Evolutionary conservation across 75 land plant species (phyloP), one percentile per base, ranked within the genome.

Genomic region (Isoetes taiwanensis): DNA sequence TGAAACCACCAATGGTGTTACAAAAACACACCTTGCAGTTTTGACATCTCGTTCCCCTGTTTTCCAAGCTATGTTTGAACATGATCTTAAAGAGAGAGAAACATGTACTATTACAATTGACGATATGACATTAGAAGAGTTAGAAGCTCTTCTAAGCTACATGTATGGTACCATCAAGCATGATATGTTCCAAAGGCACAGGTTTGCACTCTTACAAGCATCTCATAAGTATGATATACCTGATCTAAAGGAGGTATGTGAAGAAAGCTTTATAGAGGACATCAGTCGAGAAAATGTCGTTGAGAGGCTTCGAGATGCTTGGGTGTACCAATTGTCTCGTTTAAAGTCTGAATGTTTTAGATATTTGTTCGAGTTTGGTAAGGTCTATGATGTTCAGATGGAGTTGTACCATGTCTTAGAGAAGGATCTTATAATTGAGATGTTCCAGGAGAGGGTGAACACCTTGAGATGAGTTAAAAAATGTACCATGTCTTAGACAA

Each of bases 281-380:
- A 78, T 87, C 39, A 74, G 84, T 33, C 26, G 69, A 0, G 76
- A 66, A 20, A 88, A 88, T 69, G 95, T 88, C 5, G 76, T 88
- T 1, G 95, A 81, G 41, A 84, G 90, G 53, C 82, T 84, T 4
- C 85, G 81, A 35, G 52, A 59, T 54, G 82, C 82, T 24, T 73
- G 57, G 64, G 64, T 83, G 0, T 87, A 76, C 54, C 68, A 64
- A 26, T 56, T 88, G 63, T 66, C 75, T 6, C 59, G 48, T 40
- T 71, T 88, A 69, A 88, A 88, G 72, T 60, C 25, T 16, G 54
- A 72, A 32, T 88, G 95, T 54, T 25, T 84, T 69, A 55, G 61
- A 34, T 88, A 84, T 55, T 73, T 88, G 54, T 74, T 88, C 31
- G 78, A 76, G 41, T 88, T 88, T 65, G 95, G 82, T 11, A 88